Evolutionary conservation across 2,329 filamentous ascomycete genomes (phyloP), one percentile per base, ranked within the genome.

Genomic region (Bipolaris gigantea): DNA sequence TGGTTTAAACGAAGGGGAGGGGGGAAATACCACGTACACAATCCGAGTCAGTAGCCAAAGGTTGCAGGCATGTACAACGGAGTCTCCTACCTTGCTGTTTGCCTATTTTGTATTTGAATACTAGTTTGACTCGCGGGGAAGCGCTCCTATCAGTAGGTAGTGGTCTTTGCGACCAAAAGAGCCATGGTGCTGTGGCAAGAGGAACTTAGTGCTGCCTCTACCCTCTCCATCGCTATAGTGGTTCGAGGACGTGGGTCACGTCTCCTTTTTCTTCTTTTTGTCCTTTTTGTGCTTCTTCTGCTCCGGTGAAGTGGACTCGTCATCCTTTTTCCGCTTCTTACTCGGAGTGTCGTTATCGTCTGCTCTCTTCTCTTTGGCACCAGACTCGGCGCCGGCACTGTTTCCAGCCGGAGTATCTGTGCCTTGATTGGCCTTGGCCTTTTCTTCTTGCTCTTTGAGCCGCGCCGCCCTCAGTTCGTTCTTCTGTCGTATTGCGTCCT

Each of bases 401-500:
- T 30, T 30, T 15, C 30, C 19, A 30, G n/a, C 50, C 38, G 50
- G 43, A 16, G 46, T 46, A 16, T 55, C 47, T 16, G 57, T 43
- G 3, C 49, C 59, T 7, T 40, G 55, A 30, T 32, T 57, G 25
- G 4, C 1, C 10, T 56, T 50, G 0, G 46, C 60, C 38, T 58
- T 60, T n/a, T 57, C 56, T n/a, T 59, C 63, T 44, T 56, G 53
- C 16, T 63, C 57, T 42, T 53, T 60, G 41, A 57, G 50, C n/a
- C 43, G 47, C 10, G 36, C 46, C 0, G 57, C 60, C 16, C 66
- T 42, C 16, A 70, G 16, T 23, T 67, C 65, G 6, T 61, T 49
- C 34, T 71, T 70, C 50, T 63, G 60, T 18, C 46, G 61, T 3
- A 57, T 53, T 0, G 63, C 66, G 16, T 60, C 51, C 33, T 61